Conservation (phyloP, 1,284 basidiomycete species). For the Puccinia brachypodii region DNA sequence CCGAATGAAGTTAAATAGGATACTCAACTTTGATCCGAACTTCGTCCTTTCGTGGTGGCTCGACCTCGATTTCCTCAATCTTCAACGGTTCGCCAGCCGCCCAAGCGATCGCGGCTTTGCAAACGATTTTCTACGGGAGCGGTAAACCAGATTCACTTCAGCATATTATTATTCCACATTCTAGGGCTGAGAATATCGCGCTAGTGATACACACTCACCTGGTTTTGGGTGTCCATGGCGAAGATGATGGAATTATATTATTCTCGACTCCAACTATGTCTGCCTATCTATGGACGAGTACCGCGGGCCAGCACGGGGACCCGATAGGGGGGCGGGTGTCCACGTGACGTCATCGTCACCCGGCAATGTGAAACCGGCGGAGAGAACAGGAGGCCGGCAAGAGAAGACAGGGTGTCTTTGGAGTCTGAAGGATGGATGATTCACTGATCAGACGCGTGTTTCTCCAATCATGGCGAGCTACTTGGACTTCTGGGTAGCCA, state of each 20-base stretch:
- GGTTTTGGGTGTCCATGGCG: not conserved
- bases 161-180: not conserved
- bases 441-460: too few relatives aligned
- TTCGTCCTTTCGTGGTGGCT: slow-evolving; percentile 83
- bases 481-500: too few relatives aligned
- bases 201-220: not conserved
- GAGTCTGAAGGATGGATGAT: too few relatives aligned
- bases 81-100: slow-evolving; percentile 81
- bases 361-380: too few relatives aligned
- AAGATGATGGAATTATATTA: not conserved
- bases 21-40: slow-evolving; percentile 63
- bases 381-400: too few relatives aligned
- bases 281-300: too few relatives aligned
- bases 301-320: too few relatives aligned
- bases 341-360: too few relatives aligned
- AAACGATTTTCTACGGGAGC: slow-evolving; percentile 67
- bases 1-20: slow-evolving; percentile 62
- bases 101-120: slow-evolving; percentile 84
- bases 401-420: too few relatives aligned
- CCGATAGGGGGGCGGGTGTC: too few relatives aligned
- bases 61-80: slow-evolving; percentile 89
- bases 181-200: not conserved
- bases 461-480: too few relatives aligned
- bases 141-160: not conserved
- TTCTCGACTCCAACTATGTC: too few relatives aligned